phyloP scores from a whole-genome alignment of 495 filamentous ascomycete species.

The Penicillium verhagenii region DNA sequence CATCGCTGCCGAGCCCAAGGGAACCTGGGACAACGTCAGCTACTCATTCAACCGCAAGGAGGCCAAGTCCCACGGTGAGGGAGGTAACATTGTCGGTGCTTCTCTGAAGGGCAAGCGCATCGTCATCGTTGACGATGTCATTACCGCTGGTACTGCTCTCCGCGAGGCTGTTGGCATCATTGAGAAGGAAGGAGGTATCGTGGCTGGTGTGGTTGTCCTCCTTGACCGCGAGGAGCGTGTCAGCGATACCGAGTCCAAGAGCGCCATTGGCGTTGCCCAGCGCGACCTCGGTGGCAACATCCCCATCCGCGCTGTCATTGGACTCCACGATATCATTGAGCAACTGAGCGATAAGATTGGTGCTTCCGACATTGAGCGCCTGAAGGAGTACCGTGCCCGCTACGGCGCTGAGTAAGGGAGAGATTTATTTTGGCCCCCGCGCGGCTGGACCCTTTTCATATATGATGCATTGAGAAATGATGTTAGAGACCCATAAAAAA shows the following conservation, averaged over 20 bases:
- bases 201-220: slow-evolving; percentile 83
- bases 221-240: slow-evolving; percentile 87
- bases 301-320: slow-evolving; percentile 48
- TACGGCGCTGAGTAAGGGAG: slow-evolving; percentile 51
- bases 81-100: slow-evolving; percentile 86
- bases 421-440: not conserved
- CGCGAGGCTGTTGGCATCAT: slow-evolving; percentile 87
- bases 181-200: slow-evolving; percentile 70
- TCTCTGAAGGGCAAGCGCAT: slow-evolving; percentile 78
- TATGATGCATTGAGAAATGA: slow-evolving; percentile 17
- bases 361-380: slow-evolving; percentile 62
- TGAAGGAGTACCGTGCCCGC: slow-evolving; percentile 76
- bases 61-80: slow-evolving; percentile 90
- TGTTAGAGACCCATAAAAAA: slow-evolving; percentile 16
- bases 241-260: slow-evolving; percentile 51
- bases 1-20: slow-evolving; percentile 27
- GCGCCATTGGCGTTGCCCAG: slow-evolving; percentile 78
- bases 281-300: slow-evolving; percentile 56
- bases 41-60: slow-evolving; percentile 97
- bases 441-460: not conserved
- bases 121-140: slow-evolving; percentile 92
- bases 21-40: slow-evolving; percentile 51
- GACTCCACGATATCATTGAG: slow-evolving; percentile 77
- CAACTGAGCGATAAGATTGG: slow-evolving; percentile 47
- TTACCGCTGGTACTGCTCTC: slow-evolving; percentile 91